Conservation (phyloP, 306 rosid genomes). For the Vicia villosa region DNA sequence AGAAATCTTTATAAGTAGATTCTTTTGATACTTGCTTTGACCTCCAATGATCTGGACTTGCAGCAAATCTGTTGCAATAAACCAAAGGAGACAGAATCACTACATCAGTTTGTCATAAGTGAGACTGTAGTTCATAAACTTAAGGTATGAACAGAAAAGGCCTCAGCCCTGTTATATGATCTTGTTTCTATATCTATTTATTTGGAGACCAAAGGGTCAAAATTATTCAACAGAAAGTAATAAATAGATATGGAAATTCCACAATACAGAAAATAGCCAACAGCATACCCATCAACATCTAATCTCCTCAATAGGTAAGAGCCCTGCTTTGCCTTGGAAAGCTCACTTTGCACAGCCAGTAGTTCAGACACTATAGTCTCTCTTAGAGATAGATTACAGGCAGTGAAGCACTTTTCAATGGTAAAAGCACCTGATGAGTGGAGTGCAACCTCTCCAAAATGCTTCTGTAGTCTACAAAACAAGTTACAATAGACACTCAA, state of each 20-base stretch:
- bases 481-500: constrained; percentile 31
- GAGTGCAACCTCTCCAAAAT: constrained; percentile 83
- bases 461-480: constrained; percentile 66
- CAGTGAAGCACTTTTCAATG: constrained; percentile 73
- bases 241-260: constrained; percentile 31
- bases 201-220: constrained; percentile 2
- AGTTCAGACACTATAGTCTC: constrained; percentile 87
- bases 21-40: constrained; percentile 78
- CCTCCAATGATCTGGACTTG: constrained; percentile 89
- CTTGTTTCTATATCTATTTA: not conserved
- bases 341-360: constrained; percentile 59
- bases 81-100: constrained; percentile 33
- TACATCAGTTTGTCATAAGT: not conserved
- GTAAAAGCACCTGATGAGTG: constrained; percentile 71
- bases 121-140: constrained; percentile 17
- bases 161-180: not conserved
- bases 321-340: constrained; percentile 88
- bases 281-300: constrained; percentile 79
- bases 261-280: constrained; percentile 29
- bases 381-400: constrained; percentile 67
- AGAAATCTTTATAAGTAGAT: constrained; percentile 68
- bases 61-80: constrained; percentile 61
- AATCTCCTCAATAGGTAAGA: constrained; percentile 76
- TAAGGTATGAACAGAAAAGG: constrained; percentile 2
- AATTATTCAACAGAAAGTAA: constrained; percentile 3